These are phyloP conservation scores for Aspergillus sparsus DNA, from an alignment of 495 filamentous ascomycete species.

Conservation along the genomic window DNA sequence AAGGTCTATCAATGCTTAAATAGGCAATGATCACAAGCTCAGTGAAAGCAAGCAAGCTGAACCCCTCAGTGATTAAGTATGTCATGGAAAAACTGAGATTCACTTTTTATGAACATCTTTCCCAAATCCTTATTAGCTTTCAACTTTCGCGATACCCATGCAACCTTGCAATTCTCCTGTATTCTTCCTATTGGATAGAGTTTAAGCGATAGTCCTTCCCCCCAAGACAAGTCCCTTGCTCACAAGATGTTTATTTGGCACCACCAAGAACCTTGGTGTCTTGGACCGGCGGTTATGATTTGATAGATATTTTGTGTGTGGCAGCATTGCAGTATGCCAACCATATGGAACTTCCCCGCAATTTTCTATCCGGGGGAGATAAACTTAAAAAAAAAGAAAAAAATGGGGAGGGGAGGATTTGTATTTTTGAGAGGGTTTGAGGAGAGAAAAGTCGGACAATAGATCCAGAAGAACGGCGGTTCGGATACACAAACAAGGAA, in stretches of 20 bases:
- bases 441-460: not conserved
- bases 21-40: not conserved
- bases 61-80: no score
- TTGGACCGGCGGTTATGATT: conserved; percentile 9
- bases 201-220: not conserved
- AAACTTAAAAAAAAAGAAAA: not conserved
- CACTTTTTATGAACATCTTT: no score
- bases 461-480: not conserved
- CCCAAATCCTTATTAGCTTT: not conserved
- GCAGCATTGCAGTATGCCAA: not conserved
- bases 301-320: not conserved
- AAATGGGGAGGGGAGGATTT: not conserved
- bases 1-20: not conserved
- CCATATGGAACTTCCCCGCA: not conserved
- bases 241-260: conserved; percentile 17
- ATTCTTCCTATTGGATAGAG: conserved; percentile 8
- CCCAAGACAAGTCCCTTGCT: conserved; percentile 3
- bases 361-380: not conserved
- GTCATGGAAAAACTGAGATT: no score
- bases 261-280: conserved; percentile 8
- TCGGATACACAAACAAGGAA: not conserved
- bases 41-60: no score
- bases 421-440: no score
- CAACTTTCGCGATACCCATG: not conserved
- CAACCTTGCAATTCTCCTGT: conserved; percentile 12